Percentiles rank a stretch among this genome's conserved stretches.
Evolutionary conservation across 2,329 filamentous ascomycete species (phyloP).

Genomic region (Blastomyces percursus): DNA sequence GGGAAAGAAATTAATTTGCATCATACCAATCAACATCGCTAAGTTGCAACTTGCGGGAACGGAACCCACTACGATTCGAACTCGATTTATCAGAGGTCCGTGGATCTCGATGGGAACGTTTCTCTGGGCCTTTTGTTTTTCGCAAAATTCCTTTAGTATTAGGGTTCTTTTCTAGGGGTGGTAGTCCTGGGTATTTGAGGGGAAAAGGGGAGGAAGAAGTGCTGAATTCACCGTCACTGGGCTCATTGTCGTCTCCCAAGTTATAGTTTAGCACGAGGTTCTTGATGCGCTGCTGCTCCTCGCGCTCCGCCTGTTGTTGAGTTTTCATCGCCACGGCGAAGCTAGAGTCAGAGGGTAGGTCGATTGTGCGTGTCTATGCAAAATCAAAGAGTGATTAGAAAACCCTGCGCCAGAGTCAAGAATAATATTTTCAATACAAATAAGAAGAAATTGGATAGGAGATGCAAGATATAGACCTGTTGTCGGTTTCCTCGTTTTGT

Average conservation of each 20-base stretch:
- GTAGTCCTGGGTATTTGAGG: conserved; percentile 11
- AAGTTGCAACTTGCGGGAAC: conserved; percentile 80
- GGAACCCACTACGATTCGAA: conserved; percentile 61
- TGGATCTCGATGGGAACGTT: conserved; percentile 32
- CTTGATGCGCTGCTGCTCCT: conserved; percentile 98
- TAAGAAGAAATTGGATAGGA: background rate
- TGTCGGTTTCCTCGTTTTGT: conserved; percentile 95
- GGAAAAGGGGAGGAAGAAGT: conserved; percentile 26
- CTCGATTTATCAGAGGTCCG: conserved; percentile 45
- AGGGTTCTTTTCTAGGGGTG: conserved; percentile 18
- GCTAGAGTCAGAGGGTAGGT: conserved; percentile 73
- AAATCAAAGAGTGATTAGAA: conserved; percentile 5
- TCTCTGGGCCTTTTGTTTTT: conserved; percentile 29
- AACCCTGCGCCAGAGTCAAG: background rate
- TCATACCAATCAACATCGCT: conserved; percentile 94
- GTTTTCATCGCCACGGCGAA: conserved; percentile 95
- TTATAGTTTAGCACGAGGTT: conserved; percentile 95
- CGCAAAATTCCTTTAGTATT: conserved; percentile 23
- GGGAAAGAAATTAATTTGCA: conserved; percentile 1
- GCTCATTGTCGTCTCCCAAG: conserved; percentile 68
- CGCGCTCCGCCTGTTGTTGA: conserved; percentile 86
- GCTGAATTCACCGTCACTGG: conserved; percentile 58
- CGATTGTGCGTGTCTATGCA: conserved; percentile 72
- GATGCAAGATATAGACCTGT: conserved; percentile 48
- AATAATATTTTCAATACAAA: background rate